A percentile compares a stretch with the other conserved stretches of the same genome.
These are phyloP conservation scores for Gnomoniopsis smithogilvyi DNA, from an alignment of 2,329 filamentous ascomycete species.

Conservation along the genomic window DNA sequence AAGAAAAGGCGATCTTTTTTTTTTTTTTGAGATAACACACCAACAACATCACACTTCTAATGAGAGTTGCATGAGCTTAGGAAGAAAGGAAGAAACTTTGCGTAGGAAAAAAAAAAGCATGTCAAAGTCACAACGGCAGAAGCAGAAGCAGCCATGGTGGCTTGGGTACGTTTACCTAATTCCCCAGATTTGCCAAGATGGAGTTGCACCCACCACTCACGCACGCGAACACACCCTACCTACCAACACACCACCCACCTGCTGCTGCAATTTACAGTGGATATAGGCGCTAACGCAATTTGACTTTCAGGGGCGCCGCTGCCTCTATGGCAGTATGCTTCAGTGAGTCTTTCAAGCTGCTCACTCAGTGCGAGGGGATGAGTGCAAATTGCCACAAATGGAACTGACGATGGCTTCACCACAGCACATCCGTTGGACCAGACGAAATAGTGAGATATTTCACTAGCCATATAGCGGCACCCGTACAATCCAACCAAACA, in stretches of 20 bases:
- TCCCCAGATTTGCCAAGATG: no score
- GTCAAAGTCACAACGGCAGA: conserved; percentile 14
- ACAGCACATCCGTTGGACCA: conserved; percentile 42
- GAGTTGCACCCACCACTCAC: conserved; percentile 13
- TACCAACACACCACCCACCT: no score
- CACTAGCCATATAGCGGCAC: no score
- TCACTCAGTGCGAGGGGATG: not conserved
- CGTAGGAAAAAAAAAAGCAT: not conserved
- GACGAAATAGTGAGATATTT: conserved; percentile 42
- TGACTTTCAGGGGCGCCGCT: conserved; percentile 34
- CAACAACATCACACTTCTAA: no score
- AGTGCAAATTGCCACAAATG: not conserved
- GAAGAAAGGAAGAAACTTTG: not conserved
- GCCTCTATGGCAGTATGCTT: conserved; percentile 44
- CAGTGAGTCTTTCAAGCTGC: conserved; percentile 30
- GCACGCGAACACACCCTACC: no score
- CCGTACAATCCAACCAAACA: no score
- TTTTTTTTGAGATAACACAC: no score
- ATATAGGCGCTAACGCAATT: not conserved
- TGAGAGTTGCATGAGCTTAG: no score
- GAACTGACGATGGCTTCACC: conserved; percentile 12
- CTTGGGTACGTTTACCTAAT: conserved; percentile 30
- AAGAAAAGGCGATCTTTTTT: no score
- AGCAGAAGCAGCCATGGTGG: conserved; percentile 41
- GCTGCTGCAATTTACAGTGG: no score